Evolutionary conservation across 805 yeast genomes (phyloP).

Genomic region (Limtongia smithiae): DNA sequence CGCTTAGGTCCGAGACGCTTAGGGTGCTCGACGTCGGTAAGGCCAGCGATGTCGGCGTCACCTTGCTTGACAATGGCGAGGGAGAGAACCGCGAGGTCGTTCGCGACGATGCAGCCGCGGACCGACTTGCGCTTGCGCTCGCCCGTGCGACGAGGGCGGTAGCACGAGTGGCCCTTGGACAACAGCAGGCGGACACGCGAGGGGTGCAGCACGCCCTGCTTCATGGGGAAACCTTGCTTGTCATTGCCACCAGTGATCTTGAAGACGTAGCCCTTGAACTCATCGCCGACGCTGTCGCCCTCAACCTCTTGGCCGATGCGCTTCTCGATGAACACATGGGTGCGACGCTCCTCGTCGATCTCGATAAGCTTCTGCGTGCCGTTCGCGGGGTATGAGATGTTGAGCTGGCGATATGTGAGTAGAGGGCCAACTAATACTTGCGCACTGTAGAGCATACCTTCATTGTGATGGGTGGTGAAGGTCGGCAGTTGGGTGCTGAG

Average conservation of each 20-base stretch:
- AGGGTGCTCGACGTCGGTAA: constrained; percentile 91
- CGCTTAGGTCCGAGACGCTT: constrained; percentile 99
- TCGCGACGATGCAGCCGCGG: constrained; percentile 98
- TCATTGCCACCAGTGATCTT: constrained; percentile 99
- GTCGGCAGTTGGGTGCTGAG: too few relatives aligned
- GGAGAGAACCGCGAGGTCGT: constrained; percentile 93
- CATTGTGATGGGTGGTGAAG: too few relatives aligned
- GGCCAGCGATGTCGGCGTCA: constrained; percentile 91
- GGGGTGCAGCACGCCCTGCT: constrained; percentile 99
- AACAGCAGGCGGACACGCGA: constrained; percentile 97
- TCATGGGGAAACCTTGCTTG: constrained; percentile 99
- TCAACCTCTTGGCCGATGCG: constrained; percentile 99
- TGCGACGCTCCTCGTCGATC: constrained; percentile 98
- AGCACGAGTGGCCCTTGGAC: constrained; percentile 93
- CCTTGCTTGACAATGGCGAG: constrained; percentile 95
- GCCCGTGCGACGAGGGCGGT: constrained; percentile 99
- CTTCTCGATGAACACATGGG: constrained; percentile 98
- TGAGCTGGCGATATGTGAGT: too few relatives aligned
- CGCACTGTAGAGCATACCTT: too few relatives aligned
- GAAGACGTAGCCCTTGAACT: constrained; percentile 98
- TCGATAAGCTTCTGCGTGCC: constrained; percentile 98
- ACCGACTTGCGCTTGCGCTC: constrained; percentile 99
- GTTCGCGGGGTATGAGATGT: constrained; percentile 99
- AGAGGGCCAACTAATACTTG: too few relatives aligned
- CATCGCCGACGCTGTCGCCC: constrained; percentile 97